Evolutionary conservation across 495 filamentous ascomycete species (phyloP), one percentile per base, ranked within the genome.

Genomic region (Schizothecium vesticola): DNA sequence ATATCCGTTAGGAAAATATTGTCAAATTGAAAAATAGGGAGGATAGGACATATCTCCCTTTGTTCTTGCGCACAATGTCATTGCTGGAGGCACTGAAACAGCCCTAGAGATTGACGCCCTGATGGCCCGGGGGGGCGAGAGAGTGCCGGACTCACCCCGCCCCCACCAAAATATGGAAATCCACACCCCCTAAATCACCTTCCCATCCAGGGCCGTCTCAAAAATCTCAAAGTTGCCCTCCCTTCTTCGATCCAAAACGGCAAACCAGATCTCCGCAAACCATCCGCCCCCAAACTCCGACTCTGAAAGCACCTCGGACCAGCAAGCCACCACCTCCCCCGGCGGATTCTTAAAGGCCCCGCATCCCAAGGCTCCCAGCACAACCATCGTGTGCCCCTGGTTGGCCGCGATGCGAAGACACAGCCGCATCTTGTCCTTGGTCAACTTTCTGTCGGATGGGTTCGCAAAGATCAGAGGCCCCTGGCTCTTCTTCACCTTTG

Each of bases 291-390:
- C 61, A 73, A 91, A 91, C 72, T 91, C 88, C 0, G 60, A 36
- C 65, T 91, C 86, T 36, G 67, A 28, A 66, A 91, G 80, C 21
- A 90, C 85, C 68, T 87, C 83, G 26, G 68, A 59, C 81, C 86
- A 91, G 68, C 84, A 86, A 24, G 80, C 22, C 6, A 82, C 85
- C 16, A 90, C 85, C 57, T 84, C 83, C 12, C 76, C 69, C 0
- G 75, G 77, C 24, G 89, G 89, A 70, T 91, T 89, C 7, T 65
- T 70, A 75, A 89, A 90, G 3, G 81, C 86, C 1, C 88, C 89
- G 67, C 89, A 91, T 1, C 89, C 89, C 22, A 92, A 69, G 0
- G 88, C 88, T 0, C 88, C 87, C 2, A 91, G 80, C 13, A 91
- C 84, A 13, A 91, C 70, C 72, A 80, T 78, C 16, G 80, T 77